These are phyloP conservation scores for Penicillium sp. DNA, from an alignment of 2,329 filamentous ascomycete species.

Conservation along the genomic window DNA sequence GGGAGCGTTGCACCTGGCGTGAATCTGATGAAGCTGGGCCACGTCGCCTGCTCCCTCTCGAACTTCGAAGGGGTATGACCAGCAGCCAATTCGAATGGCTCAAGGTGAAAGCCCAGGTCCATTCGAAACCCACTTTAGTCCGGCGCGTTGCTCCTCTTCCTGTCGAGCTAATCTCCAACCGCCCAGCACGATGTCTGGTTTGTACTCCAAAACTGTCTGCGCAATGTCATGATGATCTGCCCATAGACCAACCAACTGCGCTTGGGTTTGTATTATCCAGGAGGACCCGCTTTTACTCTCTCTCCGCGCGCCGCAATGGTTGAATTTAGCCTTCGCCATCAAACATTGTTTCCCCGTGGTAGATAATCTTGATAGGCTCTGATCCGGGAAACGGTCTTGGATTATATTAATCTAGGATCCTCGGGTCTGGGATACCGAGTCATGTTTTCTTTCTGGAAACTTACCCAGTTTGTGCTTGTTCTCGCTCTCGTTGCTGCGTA, in stretches of 20 bases:
- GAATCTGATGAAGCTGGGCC: neutral
- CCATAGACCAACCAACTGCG: slow-evolving; percentile 1
- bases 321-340: slow-evolving; percentile 11
- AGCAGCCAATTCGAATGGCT: slow-evolving; percentile 8
- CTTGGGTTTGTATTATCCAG: neutral
- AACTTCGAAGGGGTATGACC: neutral
- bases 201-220: slow-evolving; percentile 18
- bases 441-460: slow-evolving; percentile 28
- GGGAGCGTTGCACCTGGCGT: slow-evolving; percentile 17
- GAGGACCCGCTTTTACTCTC: neutral
- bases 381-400: neutral
- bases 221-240: slow-evolving; percentile 18
- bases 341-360: slow-evolving; percentile 1
- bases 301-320: slow-evolving; percentile 3
- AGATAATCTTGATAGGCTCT: neutral
- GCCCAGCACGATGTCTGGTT: slow-evolving; percentile 8
- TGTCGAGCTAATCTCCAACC: slow-evolving; percentile 23
- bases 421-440: slow-evolving; percentile 16
- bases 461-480: slow-evolving; percentile 24
- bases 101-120: slow-evolving; percentile 8
- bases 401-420: slow-evolving; percentile 18
- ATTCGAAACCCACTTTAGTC: slow-evolving; percentile 8
- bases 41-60: too few species aligned
- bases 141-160: slow-evolving; percentile 1
- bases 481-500: slow-evolving; percentile 31